These are phyloP conservation scores for Pyracantha coccinea DNA, from an alignment of 331 rosid species.

Conservation along the genomic window DNA sequence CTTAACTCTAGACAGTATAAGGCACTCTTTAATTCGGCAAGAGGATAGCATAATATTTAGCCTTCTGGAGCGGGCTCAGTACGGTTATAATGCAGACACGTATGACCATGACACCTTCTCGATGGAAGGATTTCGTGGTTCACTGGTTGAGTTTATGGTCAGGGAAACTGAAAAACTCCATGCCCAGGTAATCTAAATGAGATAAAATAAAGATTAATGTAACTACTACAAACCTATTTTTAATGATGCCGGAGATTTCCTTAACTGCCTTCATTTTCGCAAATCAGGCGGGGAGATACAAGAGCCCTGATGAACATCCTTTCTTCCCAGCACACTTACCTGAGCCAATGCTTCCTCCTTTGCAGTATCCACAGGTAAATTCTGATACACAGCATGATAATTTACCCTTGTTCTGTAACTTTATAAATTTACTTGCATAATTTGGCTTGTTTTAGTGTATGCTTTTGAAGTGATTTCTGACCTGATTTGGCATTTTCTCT, in stretches of 20 bases:
- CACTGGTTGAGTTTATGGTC: slow-evolving; percentile 59
- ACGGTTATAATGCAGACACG: slow-evolving; percentile 32
- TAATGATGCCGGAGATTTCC: neutral
- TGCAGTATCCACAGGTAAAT: slow-evolving; percentile 55
- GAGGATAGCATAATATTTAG: slow-evolving; percentile 59
- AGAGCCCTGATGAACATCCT: slow-evolving; percentile 54
- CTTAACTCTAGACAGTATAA: slow-evolving; percentile 47
- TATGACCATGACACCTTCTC: slow-evolving; percentile 37
- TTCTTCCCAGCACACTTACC: slow-evolving; percentile 42
- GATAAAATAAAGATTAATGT: neutral
- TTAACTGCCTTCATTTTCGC: slow-evolving; percentile 10
- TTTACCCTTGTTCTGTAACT: neutral
- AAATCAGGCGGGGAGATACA: slow-evolving; percentile 56
- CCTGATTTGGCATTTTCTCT: slow-evolving; percentile 12
- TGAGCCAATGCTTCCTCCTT: slow-evolving; percentile 44
- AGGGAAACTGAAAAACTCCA: slow-evolving; percentile 60
- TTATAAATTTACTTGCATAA: neutral
- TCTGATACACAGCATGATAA: neutral
- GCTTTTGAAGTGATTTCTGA: slow-evolving; percentile 1
- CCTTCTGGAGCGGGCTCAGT: slow-evolving; percentile 59
- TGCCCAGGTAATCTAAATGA: slow-evolving; percentile 34
- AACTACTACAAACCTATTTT: neutral
- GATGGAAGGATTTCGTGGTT: slow-evolving; percentile 40
- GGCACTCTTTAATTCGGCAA: slow-evolving; percentile 38
- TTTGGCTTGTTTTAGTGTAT: neutral